Base-by-base conservation (phyloP, 306 rosid genomes). In the Vigna hirtella region DNA sequence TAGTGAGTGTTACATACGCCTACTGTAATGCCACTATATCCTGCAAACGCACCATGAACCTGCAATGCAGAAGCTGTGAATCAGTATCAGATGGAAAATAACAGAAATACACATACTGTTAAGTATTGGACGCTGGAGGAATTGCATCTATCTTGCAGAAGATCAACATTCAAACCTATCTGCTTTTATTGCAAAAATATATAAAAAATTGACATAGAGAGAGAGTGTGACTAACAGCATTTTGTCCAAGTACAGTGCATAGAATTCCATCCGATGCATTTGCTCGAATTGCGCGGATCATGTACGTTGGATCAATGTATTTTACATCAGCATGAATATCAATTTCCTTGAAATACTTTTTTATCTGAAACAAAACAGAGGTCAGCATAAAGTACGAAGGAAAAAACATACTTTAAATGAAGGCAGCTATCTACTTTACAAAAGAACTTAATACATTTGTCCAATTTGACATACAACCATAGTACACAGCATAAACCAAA, bases 41-140 rank as follows among this genome's bases (percentile, higher is more conserved):
- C 99, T 18, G 99, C 99, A 57, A 96, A 96, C 17, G 99, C 99
- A 9, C 98, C 98, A 45, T 93, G 99, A 84, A 96, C 98, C 99
- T 96, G 96, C 71, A 80, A 75, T 47, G 62, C 52, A 66, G 24
- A 75, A 76, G 5, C 66, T 71, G 71, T 12, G 36, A 61, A 79
- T 77, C 67, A 66, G 55, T 42, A 59, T 64, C 58, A 75, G 6
- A 40, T 61, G 22, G 24, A 67, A 38, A 30, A 34, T 38, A 62
- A 61, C 42, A 65, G 22, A 43, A 62, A 53, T 42, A 66, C 40
- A 42, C 32, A 26, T 26, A 26, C 3, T 26, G 28, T 26, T 26
- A 26, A 26, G 28, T 26, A 26, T 26, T 26, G 28, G 28, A 26
- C 28, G 28, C 28, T 26, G 28, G 28, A 26, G 28, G 28, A 26